These are phyloP conservation scores for Calycina marina DNA, from an alignment of 2,329 filamentous ascomycete genomes.

Conservation along the genomic window DNA sequence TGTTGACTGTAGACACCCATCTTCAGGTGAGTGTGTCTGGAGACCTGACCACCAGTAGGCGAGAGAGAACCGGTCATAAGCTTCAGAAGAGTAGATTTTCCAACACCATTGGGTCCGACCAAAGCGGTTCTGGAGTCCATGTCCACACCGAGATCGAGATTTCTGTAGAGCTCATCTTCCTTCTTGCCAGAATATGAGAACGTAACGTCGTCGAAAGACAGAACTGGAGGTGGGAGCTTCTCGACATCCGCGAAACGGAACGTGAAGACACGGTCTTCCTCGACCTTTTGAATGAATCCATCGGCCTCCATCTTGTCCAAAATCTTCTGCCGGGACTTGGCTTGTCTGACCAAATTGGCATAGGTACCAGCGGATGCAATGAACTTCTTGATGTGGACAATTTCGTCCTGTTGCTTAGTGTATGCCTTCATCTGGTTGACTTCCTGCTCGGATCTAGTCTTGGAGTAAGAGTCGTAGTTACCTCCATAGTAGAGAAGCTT, in stretches of 20 bases:
- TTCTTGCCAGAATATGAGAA: conserved; percentile 91
- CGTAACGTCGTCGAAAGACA: conserved; percentile 93
- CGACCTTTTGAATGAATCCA: conserved; percentile 88
- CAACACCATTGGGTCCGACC: conserved; percentile 96
- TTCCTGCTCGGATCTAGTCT: conserved; percentile 89
- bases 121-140: conserved; percentile 98
- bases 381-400: conserved; percentile 99
- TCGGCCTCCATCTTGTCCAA: conserved; percentile 99
- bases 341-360: conserved; percentile 96
- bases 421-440: conserved; percentile 99
- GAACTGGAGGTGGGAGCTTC: conserved; percentile 93
- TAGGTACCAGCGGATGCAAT: conserved; percentile 99
- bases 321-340: conserved; percentile 99
- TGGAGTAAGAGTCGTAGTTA: conserved; percentile 97
- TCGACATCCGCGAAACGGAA: conserved; percentile 98
- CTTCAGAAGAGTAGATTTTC: conserved; percentile 90
- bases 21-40: conserved; percentile 94
- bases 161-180: conserved; percentile 87
- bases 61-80: conserved; percentile 94
- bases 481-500: conserved; percentile 94
- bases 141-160: conserved; percentile 96
- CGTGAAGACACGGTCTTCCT: conserved; percentile 75
- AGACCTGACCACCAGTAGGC: conserved; percentile 67
- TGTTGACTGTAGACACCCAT: conserved; percentile 97
- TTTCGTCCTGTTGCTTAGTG: conserved; percentile 97